Evolutionary conservation across 768 basidiomycete genomes (phyloP), one percentile per base, ranked within the genome.

Genomic region (Lyophyllum atratum): DNA sequence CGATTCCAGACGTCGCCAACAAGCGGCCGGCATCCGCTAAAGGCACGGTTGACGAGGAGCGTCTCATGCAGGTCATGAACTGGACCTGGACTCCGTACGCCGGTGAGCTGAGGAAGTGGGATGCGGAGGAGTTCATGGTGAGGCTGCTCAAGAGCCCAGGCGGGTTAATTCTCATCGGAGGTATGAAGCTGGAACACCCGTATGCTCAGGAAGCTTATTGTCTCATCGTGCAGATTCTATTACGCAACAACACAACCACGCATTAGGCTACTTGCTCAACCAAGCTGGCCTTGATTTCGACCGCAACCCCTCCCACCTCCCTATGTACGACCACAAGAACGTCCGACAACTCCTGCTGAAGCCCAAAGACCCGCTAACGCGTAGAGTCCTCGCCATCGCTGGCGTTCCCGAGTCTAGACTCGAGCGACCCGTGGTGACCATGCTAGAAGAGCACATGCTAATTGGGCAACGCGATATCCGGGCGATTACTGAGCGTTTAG

Each of bases 401-500:
- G 67, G 65, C 4, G 68, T 72, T 14, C 69, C 70, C 4, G 64
- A 62, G 25, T 68, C 70, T 17, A 61, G 70, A 12, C 49, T 69
- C 37, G 37, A 59, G 42, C 66, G 70, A 9, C 70, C 70, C 6
- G 58, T 72, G 33, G 49, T 70, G 26, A 72, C 69, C 14, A 59
- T 69, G 59, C 64, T 72, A 15, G 67, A 72, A 40, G 68, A 70
- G 45, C 66, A 69, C 59, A 66, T 72, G 64, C 47, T 69, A 10
- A 59, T 72, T 42, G 63, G 61, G 29, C 61, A 68, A 25, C 54
- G 51, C 12, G 69, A 72, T 44, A 68, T 72, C 37, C 56, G 63
- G 21, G 54, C 59, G 9, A 70, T 72, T 48, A 66, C 68, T 5
- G 64, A 69, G 39, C 54, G 59, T 17, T 46, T 70, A 22, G 68